Conservation (phyloP, 164 flowering plant genomes). For the Liriodendron chinense region DNA sequence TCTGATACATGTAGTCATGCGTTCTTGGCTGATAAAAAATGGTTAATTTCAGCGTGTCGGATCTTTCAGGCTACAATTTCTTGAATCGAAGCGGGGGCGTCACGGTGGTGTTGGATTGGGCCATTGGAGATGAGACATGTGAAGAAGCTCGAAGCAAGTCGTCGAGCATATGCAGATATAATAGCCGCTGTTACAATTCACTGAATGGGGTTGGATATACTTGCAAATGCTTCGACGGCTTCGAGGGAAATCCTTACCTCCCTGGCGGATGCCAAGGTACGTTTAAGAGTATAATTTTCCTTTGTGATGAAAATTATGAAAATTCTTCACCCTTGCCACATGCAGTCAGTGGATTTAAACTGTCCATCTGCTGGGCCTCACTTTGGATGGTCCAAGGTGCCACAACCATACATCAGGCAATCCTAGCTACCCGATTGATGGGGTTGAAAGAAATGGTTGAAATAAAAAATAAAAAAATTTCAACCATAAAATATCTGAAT, state of each 20-base stretch:
- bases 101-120: conserved; percentile 2
- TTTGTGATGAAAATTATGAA: neutral
- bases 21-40: neutral
- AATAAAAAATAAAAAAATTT: too few relatives aligned
- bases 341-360: neutral
- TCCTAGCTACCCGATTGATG: too few relatives aligned
- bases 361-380: neutral
- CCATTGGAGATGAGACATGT: neutral
- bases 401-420: too few relatives aligned
- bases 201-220: conserved; percentile 7
- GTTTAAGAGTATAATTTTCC: neutral
- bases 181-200: conserved; percentile 7
- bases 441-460: too few relatives aligned
- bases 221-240: conserved; percentile 8
- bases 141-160: neutral
- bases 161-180: neutral
- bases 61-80: neutral
- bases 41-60: neutral
- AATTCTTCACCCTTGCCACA: neutral
- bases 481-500: too few relatives aligned
- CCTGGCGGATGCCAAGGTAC: conserved; percentile 12
- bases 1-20: neutral
- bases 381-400: neutral
- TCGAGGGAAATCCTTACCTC: conserved; percentile 12
- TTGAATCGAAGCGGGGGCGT: too few relatives aligned